Evolutionary conservation across 805 yeast genomes (phyloP), one percentile per base, ranked within the genome.

Genomic region (Barnettozyma sp.): DNA sequence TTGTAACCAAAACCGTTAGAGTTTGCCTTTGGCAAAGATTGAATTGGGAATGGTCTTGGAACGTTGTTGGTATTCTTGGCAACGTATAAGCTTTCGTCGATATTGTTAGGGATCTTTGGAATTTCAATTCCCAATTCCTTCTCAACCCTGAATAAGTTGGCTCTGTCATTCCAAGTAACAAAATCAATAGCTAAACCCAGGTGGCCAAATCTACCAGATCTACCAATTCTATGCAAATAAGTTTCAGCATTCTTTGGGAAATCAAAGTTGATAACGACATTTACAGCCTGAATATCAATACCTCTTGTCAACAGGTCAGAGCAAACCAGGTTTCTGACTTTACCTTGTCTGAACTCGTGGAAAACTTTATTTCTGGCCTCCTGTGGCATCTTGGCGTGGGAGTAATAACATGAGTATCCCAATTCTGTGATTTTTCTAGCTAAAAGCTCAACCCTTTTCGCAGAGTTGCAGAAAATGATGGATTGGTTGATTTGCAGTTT

Each of bases 171-270:
- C 96, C 97, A 90, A 60, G 88, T 85, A 67, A 92, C 86, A 53
- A 92, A 74, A 65, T 92, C 92, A 56, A 92, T 87, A 22, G 98
- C 98, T 58, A 92, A 73, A 71, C 98, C 98, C 56, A 88, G 76
- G 60, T 92, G 98, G 48, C 98, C 98, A 55, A 85, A 92, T 71
- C 98, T 84, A 49, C 98, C 98, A 50, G 95, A 87, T 64, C 98
- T 81, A 62, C 98, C 98, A 49, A 90, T 90, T 66, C 98, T 77
- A 70, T 92, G 98, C 51, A 92, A 73, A 59, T 92, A 92, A 26
- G 97, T 92, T 62, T 92, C 98, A 7, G 97, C 97, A 36, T 82
- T 86, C 62, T 90, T 90, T 43, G 98, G 98, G 81, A 92, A 92
- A 62, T 92, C 98, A 59, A 92, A 92, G 66, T 92, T 92, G 54